Evolutionary conservation across 345 rosid species (phyloP).

Genomic region (Eucalyptus guilfoylei): DNA sequence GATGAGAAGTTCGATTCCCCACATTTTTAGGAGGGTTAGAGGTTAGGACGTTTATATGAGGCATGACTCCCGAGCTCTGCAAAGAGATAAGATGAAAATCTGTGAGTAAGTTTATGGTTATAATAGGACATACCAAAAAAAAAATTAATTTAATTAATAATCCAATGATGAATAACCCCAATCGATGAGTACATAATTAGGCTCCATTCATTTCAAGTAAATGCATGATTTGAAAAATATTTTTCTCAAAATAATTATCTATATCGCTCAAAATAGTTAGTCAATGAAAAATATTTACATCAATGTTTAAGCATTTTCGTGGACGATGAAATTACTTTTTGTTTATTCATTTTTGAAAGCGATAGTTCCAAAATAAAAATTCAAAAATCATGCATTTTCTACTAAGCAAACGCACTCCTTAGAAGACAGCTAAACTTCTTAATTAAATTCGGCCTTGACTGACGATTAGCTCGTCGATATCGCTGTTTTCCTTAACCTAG

Average conservation of each 20-base stretch:
- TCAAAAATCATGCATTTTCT: not conserved
- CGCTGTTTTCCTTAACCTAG: not conserved
- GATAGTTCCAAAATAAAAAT: not conserved
- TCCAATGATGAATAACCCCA: not conserved
- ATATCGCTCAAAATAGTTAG: not conserved
- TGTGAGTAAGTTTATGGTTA: no score
- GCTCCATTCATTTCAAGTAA: not conserved
- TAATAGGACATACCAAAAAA: no score
- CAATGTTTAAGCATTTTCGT: not conserved
- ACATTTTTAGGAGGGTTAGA: no score
- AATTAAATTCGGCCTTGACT: not conserved
- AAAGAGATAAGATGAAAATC: accelerated
- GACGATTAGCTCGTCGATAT: not conserved
- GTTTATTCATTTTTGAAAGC: not conserved
- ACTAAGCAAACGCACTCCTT: not conserved
- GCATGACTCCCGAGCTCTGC: accelerated
- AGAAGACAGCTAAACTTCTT: not conserved
- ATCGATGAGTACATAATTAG: not conserved
- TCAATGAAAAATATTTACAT: no score
- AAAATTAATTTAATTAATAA: not conserved
- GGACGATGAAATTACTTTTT: not conserved
- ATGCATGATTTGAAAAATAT: not conserved
- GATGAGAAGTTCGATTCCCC: accelerated
- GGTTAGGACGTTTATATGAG: no score
- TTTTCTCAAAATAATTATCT: not conserved